phyloP scores from a whole-genome alignment of 768 basidiomycete genomes.

The Filobasidium floriforme region DNA sequence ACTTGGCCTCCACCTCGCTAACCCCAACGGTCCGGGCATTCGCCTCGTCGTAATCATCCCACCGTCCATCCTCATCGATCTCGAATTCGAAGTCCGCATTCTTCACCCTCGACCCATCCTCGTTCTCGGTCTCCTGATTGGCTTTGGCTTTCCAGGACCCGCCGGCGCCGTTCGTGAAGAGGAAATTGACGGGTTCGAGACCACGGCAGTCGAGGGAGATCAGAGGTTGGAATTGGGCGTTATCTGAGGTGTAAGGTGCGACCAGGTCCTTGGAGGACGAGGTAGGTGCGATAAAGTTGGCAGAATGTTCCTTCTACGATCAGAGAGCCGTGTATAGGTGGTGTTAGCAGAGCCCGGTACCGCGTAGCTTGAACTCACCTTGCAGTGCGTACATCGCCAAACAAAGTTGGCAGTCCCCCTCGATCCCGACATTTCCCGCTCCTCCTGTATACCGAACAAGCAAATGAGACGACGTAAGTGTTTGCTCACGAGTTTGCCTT shows the following conservation, averaged over 20 bases:
- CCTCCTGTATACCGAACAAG: slow-evolving; percentile 29
- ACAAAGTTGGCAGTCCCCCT: slow-evolving; percentile 42
- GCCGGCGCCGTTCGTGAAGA: slow-evolving; percentile 25
- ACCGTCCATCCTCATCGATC: slow-evolving; percentile 39
- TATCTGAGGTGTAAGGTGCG: slow-evolving; percentile 27
- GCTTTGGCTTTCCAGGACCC: slow-evolving; percentile 29
- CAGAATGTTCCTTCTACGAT: slow-evolving; percentile 43
- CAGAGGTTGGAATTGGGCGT: slow-evolving; percentile 27
- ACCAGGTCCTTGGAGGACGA: slow-evolving; percentile 30
- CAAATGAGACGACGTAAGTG: not conserved
- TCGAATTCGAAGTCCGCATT: slow-evolving; percentile 35
- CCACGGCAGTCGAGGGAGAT: slow-evolving; percentile 43
- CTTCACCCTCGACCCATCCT: slow-evolving; percentile 27
- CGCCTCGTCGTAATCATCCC: slow-evolving; percentile 45
- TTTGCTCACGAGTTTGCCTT: no score
- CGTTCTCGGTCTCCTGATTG: slow-evolving; percentile 15
- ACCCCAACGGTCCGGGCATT: slow-evolving; percentile 35
- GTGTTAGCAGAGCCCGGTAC: not conserved
- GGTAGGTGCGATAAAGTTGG: slow-evolving; percentile 35
- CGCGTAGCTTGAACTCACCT: slow-evolving; percentile 31
- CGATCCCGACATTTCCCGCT: slow-evolving; percentile 41
- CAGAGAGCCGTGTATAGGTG: not conserved
- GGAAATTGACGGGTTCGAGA: slow-evolving; percentile 39
- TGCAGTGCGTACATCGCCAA: slow-evolving; percentile 41
- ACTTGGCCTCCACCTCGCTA: slow-evolving; percentile 33